These are phyloP conservation scores for Mucor irregularis DNA, from an alignment of 371 early-diverging fungal genomes.

Conservation along the genomic window DNA sequence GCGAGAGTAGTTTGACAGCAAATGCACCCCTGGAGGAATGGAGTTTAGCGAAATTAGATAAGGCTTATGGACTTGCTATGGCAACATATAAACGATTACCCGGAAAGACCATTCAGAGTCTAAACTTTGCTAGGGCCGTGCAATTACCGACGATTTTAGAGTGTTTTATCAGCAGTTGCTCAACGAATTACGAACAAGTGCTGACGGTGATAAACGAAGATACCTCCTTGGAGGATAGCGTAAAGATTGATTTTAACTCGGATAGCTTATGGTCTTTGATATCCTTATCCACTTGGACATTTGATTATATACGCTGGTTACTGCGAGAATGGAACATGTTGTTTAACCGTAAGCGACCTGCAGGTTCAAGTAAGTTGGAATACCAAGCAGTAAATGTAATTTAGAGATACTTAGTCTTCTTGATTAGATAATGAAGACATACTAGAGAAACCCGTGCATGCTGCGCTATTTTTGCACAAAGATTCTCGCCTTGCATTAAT, in stretches of 20 bases:
- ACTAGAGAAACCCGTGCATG: conserved; percentile 28
- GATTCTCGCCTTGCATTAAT: conserved; percentile 24
- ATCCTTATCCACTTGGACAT: conserved; percentile 37
- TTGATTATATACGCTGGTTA: conserved; percentile 37
- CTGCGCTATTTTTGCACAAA: conserved; percentile 34
- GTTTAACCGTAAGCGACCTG: conserved; percentile 31
- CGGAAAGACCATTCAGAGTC: conserved; percentile 23
- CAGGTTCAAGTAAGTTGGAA: conserved; percentile 25
- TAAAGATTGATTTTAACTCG: conserved; percentile 24
- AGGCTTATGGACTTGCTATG: conserved; percentile 37
- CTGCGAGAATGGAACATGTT: conserved; percentile 41
- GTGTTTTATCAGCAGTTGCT: conserved; percentile 41
- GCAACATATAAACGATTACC: conserved; percentile 28
- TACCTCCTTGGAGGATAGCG: background rate
- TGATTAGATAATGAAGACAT: conserved; percentile 15
- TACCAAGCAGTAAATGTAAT: too few relatives aligned
- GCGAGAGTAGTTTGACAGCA: background rate
- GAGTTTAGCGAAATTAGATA: conserved; percentile 28
- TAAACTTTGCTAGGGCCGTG: conserved; percentile 36
- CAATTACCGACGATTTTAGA: conserved; percentile 45
- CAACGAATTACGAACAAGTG: conserved; percentile 21
- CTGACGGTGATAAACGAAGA: conserved; percentile 23
- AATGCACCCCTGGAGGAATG: conserved; percentile 21
- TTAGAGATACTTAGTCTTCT: background rate
- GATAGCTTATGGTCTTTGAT: conserved; percentile 44